Conservation (phyloP, 1,284 basidiomycete species). For the Coniophora puteana region DNA sequence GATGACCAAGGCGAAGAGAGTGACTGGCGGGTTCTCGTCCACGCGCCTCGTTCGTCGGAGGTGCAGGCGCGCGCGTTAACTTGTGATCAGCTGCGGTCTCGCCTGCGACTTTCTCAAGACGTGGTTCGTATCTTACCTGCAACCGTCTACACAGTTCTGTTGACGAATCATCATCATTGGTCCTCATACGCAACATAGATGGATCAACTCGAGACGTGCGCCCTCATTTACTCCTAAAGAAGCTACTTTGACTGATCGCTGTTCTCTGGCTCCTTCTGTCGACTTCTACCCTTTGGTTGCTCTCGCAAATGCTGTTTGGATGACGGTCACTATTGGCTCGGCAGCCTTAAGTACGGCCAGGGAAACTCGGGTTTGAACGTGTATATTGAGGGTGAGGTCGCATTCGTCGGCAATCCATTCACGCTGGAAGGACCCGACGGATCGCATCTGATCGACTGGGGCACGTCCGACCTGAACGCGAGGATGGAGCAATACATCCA, state of each 20-base stretch:
- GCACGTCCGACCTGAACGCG: conserved; percentile 28
- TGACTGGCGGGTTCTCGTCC: conserved; percentile 25
- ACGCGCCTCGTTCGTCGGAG: conserved; percentile 23
- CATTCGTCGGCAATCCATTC: conserved; percentile 51
- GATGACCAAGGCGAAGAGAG: conserved; percentile 11
- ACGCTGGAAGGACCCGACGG: conserved; percentile 40
- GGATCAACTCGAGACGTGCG: conserved; percentile 1
- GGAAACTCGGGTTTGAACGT: conserved; percentile 31
- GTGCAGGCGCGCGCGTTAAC: conserved; percentile 26
- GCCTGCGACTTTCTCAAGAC: conserved; percentile 21
- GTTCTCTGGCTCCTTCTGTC: too few relatives aligned
- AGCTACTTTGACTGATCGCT: conserved; percentile 14
- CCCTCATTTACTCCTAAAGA: conserved; percentile 29
- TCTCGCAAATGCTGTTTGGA: too few relatives aligned
- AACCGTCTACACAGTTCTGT: too few relatives aligned
- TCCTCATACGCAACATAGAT: too few relatives aligned
- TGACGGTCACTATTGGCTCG: background rate
- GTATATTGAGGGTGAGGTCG: conserved; percentile 32
- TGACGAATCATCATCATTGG: background rate
- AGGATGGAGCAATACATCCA: conserved; percentile 32
- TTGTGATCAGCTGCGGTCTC: conserved; percentile 17
- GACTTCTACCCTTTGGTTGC: too few relatives aligned
- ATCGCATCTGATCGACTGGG: conserved; percentile 53
- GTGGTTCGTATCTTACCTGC: conserved; percentile 16
- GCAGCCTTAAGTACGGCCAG: conserved; percentile 25